Conservation (phyloP, 331 rosid species). For the Erythrophleum ivorense region DNA sequence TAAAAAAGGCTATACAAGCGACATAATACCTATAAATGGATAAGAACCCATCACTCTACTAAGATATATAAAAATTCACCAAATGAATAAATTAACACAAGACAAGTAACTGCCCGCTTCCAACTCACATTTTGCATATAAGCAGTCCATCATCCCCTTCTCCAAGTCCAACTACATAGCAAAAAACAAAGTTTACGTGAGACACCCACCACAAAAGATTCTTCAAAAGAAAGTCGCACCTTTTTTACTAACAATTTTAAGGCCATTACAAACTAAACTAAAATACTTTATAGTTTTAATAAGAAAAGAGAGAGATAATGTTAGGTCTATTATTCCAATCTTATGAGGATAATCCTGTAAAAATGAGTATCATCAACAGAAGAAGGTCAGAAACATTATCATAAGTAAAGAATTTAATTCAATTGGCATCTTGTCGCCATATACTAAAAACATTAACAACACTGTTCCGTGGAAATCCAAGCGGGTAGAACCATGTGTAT, state of each 20-base stretch:
- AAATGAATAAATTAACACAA: background rate
- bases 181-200: background rate
- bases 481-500: background rate
- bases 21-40: background rate
- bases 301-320: background rate
- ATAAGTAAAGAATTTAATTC: background rate
- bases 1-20: background rate
- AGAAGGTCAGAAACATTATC: background rate
- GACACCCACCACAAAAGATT: slow-evolving; percentile 19
- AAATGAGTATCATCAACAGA: background rate
- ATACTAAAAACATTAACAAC: background rate
- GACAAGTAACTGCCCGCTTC: background rate
- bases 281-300: background rate
- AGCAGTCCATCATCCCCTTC: slow-evolving; percentile 94
- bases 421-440: background rate
- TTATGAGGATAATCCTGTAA: background rate
- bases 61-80: background rate
- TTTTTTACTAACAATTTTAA: background rate
- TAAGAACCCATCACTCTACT: slow-evolving; percentile 19
- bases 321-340: background rate
- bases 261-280: background rate
- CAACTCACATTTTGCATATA: slow-evolving; percentile 91
- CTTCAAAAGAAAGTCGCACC: background rate
- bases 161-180: slow-evolving; percentile 83
- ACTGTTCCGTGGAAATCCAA: background rate